Evolutionary conservation across 306 rosid species (phyloP).

Genomic region (Sicyos edulis): DNA sequence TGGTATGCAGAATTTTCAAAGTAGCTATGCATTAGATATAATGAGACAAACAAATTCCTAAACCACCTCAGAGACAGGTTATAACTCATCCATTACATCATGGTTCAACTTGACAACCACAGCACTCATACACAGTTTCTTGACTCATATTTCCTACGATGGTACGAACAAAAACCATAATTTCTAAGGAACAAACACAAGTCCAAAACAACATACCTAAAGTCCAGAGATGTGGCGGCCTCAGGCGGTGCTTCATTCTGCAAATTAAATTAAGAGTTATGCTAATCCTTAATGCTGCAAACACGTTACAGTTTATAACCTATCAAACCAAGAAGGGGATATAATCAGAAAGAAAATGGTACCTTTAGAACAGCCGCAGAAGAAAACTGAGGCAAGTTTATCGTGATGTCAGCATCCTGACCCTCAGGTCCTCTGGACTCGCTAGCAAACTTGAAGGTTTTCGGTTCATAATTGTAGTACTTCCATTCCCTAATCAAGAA

Average conservation of each 20-base stretch:
- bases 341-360: background rate
- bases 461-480: constrained; percentile 55
- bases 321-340: background rate
- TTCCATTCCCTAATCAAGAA: constrained; percentile 67
- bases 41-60: background rate
- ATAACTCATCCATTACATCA: background rate
- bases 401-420: constrained; percentile 26
- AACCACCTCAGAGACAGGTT: too few species aligned
- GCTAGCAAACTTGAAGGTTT: constrained; percentile 45
- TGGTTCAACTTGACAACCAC: background rate
- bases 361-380: constrained; percentile 66
- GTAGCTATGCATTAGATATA: background rate
- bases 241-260: constrained; percentile 33
- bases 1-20: background rate
- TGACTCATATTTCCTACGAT: background rate
- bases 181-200: background rate
- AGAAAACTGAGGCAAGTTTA: constrained; percentile 61
- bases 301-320: too few species aligned
- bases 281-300: constrained; percentile 14
- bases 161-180: constrained; percentile 2
- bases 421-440: constrained; percentile 34
- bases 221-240: constrained; percentile 36
- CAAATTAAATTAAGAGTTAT: constrained; percentile 22
- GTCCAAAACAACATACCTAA: constrained; percentile 40
- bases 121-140: too few species aligned